A percentile compares a stretch with the other conserved stretches of the same genome.
Evolutionary conservation across 139 green algal species (phyloP).

Genomic region (Chlorella sorokiniana): DNA sequence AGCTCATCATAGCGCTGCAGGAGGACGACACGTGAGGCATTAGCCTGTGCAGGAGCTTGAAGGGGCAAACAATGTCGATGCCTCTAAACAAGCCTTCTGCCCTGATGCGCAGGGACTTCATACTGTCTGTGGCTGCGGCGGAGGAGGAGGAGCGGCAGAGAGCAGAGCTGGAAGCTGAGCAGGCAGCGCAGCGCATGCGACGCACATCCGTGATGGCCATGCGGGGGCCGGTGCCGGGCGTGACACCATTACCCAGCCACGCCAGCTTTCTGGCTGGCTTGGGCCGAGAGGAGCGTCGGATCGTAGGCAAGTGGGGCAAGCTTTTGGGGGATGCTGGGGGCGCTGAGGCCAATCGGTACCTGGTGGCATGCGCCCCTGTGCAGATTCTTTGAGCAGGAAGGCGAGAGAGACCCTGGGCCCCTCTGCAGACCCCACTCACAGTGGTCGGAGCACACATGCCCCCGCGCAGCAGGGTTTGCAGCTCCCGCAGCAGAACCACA

Average conservation of each 20-base stretch:
- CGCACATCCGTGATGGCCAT: too few relatives aligned
- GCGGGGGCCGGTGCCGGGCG: background rate
- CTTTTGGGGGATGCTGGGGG: background rate
- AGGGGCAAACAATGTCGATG: background rate
- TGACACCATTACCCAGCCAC: background rate
- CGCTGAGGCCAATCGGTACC: background rate
- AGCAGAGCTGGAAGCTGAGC: constrained; percentile 2
- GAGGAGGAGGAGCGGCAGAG: constrained; percentile 25
- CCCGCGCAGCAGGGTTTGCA: background rate
- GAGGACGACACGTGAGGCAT: constrained; percentile 58
- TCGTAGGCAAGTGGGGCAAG: constrained; percentile 3
- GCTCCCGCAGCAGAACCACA: background rate
- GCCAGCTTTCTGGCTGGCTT: constrained; percentile 22
- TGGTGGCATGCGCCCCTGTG: background rate
- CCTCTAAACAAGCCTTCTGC: background rate
- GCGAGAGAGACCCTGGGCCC: background rate
- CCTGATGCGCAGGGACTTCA: constrained; percentile 21
- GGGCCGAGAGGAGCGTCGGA: constrained; percentile 8
- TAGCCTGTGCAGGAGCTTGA: background rate
- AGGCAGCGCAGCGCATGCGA: background rate
- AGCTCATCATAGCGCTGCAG: constrained; percentile 76
- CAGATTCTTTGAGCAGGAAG: constrained; percentile 22
- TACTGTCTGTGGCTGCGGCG: constrained; percentile 24
- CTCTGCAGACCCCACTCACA: background rate
- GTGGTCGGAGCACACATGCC: background rate